Conservation (phyloP, 371 early-diverging fungal genomes). For the Apophysomyces ossiformis region DNA sequence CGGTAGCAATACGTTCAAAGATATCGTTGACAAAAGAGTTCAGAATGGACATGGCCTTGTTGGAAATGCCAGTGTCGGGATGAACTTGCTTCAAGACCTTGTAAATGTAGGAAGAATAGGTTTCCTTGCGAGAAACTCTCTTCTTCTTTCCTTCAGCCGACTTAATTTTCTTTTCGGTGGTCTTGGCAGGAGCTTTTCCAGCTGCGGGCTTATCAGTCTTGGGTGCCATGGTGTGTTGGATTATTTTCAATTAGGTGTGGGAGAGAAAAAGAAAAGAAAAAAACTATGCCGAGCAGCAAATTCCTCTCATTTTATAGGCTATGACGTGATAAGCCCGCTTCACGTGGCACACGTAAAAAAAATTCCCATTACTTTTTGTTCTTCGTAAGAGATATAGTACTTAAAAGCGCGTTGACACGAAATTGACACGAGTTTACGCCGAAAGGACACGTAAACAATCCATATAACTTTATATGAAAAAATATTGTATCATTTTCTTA, state of each 20-base stretch:
- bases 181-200: conserved; percentile 78
- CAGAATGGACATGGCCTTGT: conserved; percentile 98
- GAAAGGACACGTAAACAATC: not conserved
- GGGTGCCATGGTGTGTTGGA: conserved; percentile 43
- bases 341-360: conserved; percentile 1
- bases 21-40: conserved; percentile 98
- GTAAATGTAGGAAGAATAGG: conserved; percentile 93
- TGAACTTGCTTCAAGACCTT: conserved; percentile 93
- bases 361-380: not conserved
- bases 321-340: conserved; percentile 1
- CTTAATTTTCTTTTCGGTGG: conserved; percentile 60
- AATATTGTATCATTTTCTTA: not conserved
- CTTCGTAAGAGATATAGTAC: not conserved
- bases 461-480: not conserved
- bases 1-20: conserved; percentile 89
- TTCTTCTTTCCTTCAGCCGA: conserved; percentile 53
- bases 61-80: conserved; percentile 97
- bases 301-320: not conserved
- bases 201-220: conserved; percentile 63
- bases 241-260: not conserved
- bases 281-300: conserved; percentile 19
- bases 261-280: conserved; percentile 21
- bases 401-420: conserved; percentile 8
- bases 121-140: conserved; percentile 73
- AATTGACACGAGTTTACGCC: conserved; percentile 2